These are phyloP conservation scores for Tuber melanosporum DNA, from an alignment of 495 filamentous ascomycete genomes.

Conservation along the genomic window DNA sequence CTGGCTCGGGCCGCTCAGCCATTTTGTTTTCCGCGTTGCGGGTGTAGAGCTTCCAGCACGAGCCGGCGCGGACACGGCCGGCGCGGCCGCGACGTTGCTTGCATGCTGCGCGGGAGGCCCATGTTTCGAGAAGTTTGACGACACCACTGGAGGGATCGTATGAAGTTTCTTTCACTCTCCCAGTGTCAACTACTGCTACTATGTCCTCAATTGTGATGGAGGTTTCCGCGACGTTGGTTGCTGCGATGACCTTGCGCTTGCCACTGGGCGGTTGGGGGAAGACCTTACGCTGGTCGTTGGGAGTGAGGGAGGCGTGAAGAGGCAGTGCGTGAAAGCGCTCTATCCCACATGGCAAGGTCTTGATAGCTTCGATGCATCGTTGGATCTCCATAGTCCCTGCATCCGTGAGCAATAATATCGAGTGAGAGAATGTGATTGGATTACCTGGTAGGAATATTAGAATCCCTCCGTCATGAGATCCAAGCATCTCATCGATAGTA, in stretches of 20 bases:
- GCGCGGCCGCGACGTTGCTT: slow-evolving; percentile 95
- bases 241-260: slow-evolving; percentile 82
- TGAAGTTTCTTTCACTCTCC: slow-evolving; percentile 90
- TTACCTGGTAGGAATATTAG: slow-evolving; percentile 84
- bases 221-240: slow-evolving; percentile 95
- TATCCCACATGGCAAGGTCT: slow-evolving; percentile 52
- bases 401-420: slow-evolving; percentile 3
- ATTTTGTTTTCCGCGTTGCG: slow-evolving; percentile 76
- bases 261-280: slow-evolving; percentile 70
- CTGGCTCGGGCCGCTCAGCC: slow-evolving; percentile 83
- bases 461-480: slow-evolving; percentile 68
- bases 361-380: slow-evolving; percentile 65
- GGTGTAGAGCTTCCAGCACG: slow-evolving; percentile 94
- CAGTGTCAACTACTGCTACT: slow-evolving; percentile 92
- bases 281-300: slow-evolving; percentile 77
- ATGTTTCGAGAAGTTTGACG: slow-evolving; percentile 87
- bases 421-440: slow-evolving; percentile 23
- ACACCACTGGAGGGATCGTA: slow-evolving; percentile 91
- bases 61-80: slow-evolving; percentile 80
- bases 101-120: slow-evolving; percentile 89
- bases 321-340: slow-evolving; percentile 64
- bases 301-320: slow-evolving; percentile 83
- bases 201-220: slow-evolving; percentile 98
- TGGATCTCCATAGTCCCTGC: slow-evolving; percentile 70
- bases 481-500: slow-evolving; percentile 70